phyloP scores from a whole-genome alignment of 148 eudicot species.

The Suaeda aralocaspica region DNA sequence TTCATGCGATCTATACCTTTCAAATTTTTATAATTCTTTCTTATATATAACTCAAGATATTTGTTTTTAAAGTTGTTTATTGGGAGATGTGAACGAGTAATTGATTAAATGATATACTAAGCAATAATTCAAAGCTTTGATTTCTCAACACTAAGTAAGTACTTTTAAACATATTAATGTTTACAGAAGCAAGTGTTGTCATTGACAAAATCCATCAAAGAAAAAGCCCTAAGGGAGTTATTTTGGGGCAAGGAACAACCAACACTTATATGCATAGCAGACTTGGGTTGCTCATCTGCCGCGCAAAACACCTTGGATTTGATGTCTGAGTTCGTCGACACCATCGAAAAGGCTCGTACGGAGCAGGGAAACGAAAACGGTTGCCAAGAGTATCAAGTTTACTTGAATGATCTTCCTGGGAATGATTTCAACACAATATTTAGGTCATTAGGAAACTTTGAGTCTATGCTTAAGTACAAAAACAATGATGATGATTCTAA shows the following conservation, averaged over 20 bases:
- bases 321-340: constrained; percentile 3
- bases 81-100: too few relatives aligned
- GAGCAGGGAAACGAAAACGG: neutral
- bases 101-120: too few relatives aligned
- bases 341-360: constrained; percentile 5
- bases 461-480: constrained; percentile 19
- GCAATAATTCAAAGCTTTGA: too few relatives aligned
- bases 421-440: constrained; percentile 51
- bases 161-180: too few relatives aligned
- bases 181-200: constrained; percentile 20
- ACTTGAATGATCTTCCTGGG: constrained; percentile 44
- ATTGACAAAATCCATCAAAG: constrained; percentile 14
- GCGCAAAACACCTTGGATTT: constrained; percentile 13
- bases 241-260: constrained; percentile 6
- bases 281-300: constrained; percentile 24
- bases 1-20: too few relatives aligned
- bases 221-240: constrained; percentile 13
- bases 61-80: too few relatives aligned
- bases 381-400: constrained; percentile 24
- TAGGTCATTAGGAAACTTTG: constrained; percentile 19
- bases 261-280: constrained; percentile 19
- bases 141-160: too few relatives aligned
- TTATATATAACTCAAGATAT: too few relatives aligned
- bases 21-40: too few relatives aligned
- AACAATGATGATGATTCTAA: constrained; percentile 11